These are phyloP conservation scores for Magnaporthiopsis incrustans DNA, from an alignment of 2,329 filamentous ascomycete genomes.

Conservation along the genomic window DNA sequence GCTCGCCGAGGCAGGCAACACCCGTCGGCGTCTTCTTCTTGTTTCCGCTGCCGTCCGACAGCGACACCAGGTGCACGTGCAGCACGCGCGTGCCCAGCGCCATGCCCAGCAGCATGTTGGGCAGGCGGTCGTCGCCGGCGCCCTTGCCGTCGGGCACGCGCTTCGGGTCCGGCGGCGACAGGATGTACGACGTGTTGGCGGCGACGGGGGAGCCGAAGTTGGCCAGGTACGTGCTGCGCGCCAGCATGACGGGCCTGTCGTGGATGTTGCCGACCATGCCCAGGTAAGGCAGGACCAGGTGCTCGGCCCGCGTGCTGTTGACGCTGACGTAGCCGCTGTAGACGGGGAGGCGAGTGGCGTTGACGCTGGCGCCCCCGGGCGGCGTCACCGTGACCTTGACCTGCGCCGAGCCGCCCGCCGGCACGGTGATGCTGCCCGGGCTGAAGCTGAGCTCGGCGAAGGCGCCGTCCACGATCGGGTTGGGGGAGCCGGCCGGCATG, in stretches of 20 bases:
- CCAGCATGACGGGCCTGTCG: constrained; percentile 24
- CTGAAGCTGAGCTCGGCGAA: constrained; percentile 17
- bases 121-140: constrained; percentile 21
- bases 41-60: constrained; percentile 19
- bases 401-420: constrained; percentile 31
- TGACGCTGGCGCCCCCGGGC: constrained; percentile 25
- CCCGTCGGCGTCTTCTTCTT: constrained; percentile 24
- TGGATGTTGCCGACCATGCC: constrained; percentile 30
- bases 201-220: not conserved
- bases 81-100: constrained; percentile 38
- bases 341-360: constrained; percentile 32
- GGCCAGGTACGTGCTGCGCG: constrained; percentile 8
- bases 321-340: constrained; percentile 40
- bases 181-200: not conserved
- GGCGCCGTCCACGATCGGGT: constrained; percentile 27
- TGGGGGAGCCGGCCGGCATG: constrained; percentile 33
- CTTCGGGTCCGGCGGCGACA: constrained; percentile 27
- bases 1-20: constrained; percentile 33
- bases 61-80: constrained; percentile 36
- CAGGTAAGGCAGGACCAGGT: constrained; percentile 29
- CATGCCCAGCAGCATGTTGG: constrained; percentile 22
- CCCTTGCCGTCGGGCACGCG: constrained; percentile 28
- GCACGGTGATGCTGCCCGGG: constrained; percentile 18
- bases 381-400: constrained; percentile 36
- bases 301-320: constrained; percentile 32